These are phyloP conservation scores for Xylariaceae sp. DNA, from an alignment of 2,329 filamentous ascomycete species.

Conservation along the genomic window DNA sequence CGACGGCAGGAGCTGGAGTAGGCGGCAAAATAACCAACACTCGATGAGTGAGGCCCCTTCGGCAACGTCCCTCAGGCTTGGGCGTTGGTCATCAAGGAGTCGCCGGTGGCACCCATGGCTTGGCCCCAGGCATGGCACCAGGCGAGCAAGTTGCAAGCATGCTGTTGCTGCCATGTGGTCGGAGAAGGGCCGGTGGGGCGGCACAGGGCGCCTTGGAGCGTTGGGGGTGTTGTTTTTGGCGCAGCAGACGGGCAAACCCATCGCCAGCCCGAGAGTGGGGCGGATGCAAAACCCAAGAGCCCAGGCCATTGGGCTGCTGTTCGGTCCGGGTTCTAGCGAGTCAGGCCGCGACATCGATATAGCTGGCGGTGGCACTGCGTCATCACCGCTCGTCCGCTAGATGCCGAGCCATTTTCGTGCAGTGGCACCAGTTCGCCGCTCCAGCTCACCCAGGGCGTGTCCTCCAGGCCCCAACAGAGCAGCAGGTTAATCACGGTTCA, in stretches of 20 bases:
- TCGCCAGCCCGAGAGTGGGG: conserved; percentile 23
- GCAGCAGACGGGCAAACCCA: no score
- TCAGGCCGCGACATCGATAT: conserved; percentile 30
- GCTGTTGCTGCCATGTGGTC: conserved; percentile 32
- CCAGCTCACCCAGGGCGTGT: background rate
- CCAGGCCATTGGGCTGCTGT: conserved; percentile 29
- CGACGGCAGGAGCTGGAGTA: conserved; percentile 8
- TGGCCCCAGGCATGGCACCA: background rate
- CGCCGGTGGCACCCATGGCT: conserved; percentile 23
- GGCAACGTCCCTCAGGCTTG: conserved; percentile 10
- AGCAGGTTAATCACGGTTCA: background rate
- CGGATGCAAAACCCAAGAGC: conserved; percentile 18
- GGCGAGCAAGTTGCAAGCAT: conserved; percentile 3
- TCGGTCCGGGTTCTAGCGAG: conserved; percentile 28
- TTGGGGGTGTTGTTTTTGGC: conserved; percentile 17
- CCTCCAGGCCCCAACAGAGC: conserved; percentile 1
- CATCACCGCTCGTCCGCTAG: conserved; percentile 17
- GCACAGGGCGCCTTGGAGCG: conserved; percentile 17
- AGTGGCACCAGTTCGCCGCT: conserved; percentile 5
- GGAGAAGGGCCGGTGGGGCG: conserved; percentile 22
- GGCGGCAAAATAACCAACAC: conserved; percentile 22
- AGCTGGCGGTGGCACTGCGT: conserved; percentile 22
- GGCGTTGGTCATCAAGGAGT: conserved; percentile 11
- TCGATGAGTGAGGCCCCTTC: conserved; percentile 18
- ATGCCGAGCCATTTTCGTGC: conserved; percentile 18